phyloP scores from a whole-genome alignment of 345 rosid species.

The Arabidopsis suecica region DNA sequence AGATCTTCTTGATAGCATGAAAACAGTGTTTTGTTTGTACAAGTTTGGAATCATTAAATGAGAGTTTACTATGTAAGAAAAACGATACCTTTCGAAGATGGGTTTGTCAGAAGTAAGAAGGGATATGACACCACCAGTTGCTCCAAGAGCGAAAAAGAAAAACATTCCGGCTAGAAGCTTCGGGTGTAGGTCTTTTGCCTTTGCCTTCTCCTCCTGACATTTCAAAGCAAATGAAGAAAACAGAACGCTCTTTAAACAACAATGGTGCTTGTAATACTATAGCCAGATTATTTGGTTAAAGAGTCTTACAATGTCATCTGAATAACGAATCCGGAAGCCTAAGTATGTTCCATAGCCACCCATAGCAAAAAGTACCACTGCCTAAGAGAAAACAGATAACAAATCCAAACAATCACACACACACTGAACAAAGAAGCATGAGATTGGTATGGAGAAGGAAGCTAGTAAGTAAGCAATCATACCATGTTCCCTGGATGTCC shows the following conservation, averaged over 20 bases:
- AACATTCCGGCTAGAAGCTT: constrained; percentile 94
- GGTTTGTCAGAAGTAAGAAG: constrained; percentile 87
- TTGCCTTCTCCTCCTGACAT: constrained; percentile 84
- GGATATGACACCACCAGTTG: constrained; percentile 87
- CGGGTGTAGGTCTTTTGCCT: constrained; percentile 89
- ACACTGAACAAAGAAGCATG: neutral
- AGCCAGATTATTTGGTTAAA: neutral
- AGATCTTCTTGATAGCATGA: neutral
- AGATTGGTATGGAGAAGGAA: neutral
- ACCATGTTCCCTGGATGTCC: constrained; percentile 97
- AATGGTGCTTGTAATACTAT: neutral
- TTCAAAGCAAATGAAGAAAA: constrained; percentile 8
- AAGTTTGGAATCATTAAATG: constrained; percentile 7
- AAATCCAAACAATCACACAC: constrained; percentile 32
- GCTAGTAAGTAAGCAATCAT: constrained; percentile 13
- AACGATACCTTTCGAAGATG: constrained; percentile 69
- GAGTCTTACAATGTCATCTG: constrained; percentile 72
- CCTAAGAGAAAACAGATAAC: constrained; percentile 50
- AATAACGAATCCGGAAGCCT: constrained; percentile 78
- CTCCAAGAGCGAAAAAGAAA: constrained; percentile 94
- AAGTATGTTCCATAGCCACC: constrained; percentile 95
- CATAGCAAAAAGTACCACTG: constrained; percentile 96
- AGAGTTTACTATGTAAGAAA: neutral
- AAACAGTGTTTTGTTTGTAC: neutral
- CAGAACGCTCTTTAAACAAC: neutral